Percentiles rank a stretch among this genome's conserved stretches.
Conservation (phyloP, 148 eudicot genomes). For the Rhododendron kiyosumense region DNA sequence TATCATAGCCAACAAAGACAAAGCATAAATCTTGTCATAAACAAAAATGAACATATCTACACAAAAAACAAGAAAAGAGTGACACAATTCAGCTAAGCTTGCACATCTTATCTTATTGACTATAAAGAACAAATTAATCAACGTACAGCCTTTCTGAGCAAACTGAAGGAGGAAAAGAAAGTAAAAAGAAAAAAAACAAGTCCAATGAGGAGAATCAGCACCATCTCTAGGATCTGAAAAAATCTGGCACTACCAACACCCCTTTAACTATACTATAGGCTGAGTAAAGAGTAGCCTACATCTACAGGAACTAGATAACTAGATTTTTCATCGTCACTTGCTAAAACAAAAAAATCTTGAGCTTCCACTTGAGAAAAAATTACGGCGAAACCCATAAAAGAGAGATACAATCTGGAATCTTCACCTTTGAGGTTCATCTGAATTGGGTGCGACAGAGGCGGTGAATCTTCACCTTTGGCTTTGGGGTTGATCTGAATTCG, state of each 20-base stretch:
- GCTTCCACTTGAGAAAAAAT: constrained; percentile 18
- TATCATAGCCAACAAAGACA: neutral
- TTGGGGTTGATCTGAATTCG: constrained; percentile 52
- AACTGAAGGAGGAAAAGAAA: neutral
- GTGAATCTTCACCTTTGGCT: constrained; percentile 39
- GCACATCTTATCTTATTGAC: neutral
- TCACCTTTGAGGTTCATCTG: constrained; percentile 54
- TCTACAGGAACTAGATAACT: constrained; percentile 17
- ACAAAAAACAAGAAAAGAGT: neutral
- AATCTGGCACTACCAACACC: neutral
- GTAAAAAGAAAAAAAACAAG: neutral
- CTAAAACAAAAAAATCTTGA: neutral
- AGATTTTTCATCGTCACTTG: constrained; percentile 15
- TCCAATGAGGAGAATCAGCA: constrained; percentile 5
- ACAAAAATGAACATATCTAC: neutral
- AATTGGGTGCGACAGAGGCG: constrained; percentile 27
- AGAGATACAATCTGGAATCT: neutral
- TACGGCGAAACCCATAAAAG: constrained; percentile 22
- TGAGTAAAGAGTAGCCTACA: constrained; percentile 17
- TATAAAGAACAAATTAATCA: constrained; percentile 15
- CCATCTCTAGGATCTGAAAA: neutral
- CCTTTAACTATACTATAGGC: constrained; percentile 8
- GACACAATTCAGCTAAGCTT: neutral
- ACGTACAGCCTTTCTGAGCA: neutral
- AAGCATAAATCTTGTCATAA: neutral